Percentiles rank a stretch among this genome's conserved stretches.
Evolutionary conservation across 2,329 filamentous ascomycete genomes (phyloP).

Genomic region (Penicillium capsulatum): DNA sequence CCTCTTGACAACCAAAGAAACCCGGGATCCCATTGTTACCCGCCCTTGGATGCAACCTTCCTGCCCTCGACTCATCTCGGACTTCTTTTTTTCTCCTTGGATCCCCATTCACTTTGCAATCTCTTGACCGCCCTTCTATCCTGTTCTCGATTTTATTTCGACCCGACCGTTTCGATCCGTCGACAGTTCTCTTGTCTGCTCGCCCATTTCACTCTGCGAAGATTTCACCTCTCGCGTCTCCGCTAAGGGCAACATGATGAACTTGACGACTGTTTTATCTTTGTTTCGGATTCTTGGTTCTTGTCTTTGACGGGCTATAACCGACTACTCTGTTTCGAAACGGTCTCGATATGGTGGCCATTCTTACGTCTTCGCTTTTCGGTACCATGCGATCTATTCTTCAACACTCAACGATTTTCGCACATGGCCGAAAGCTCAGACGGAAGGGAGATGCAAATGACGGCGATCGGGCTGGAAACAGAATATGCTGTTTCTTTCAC

Average conservation of each 20-base stretch:
- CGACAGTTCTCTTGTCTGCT: slow-evolving; percentile 22
- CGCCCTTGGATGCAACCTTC: slow-evolving; percentile 24
- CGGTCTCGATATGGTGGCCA: slow-evolving; percentile 34
- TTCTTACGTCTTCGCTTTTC: slow-evolving; percentile 29
- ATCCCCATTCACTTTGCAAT: slow-evolving; percentile 35
- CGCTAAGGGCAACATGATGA: slow-evolving; percentile 11
- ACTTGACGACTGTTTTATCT: slow-evolving; percentile 12
- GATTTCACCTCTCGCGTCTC: slow-evolving; percentile 6
- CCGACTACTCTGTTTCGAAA: slow-evolving; percentile 28
- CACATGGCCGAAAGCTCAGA: slow-evolving; percentile 24
- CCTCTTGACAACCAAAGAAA: slow-evolving; percentile 27
- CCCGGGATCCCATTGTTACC: slow-evolving; percentile 28
- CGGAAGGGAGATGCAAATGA: slow-evolving; percentile 34
- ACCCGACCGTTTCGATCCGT: slow-evolving; percentile 32
- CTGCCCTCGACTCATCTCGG: slow-evolving; percentile 30
- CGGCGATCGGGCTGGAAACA: slow-evolving; percentile 22
- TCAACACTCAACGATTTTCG: slow-evolving; percentile 12
- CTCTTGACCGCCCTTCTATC: slow-evolving; percentile 34
- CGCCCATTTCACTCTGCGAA: slow-evolving; percentile 9
- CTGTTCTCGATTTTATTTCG: slow-evolving; percentile 34
- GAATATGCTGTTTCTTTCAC: slow-evolving; percentile 17
- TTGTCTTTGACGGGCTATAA: slow-evolving; percentile 15
- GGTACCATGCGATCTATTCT: slow-evolving; percentile 19
- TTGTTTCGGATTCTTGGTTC: slow-evolving; percentile 13
- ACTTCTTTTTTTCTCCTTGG: slow-evolving; percentile 33